phyloP scores from a whole-genome alignment of 2,329 filamentous ascomycete species.

The Davidsoniella neocaledoniae region DNA sequence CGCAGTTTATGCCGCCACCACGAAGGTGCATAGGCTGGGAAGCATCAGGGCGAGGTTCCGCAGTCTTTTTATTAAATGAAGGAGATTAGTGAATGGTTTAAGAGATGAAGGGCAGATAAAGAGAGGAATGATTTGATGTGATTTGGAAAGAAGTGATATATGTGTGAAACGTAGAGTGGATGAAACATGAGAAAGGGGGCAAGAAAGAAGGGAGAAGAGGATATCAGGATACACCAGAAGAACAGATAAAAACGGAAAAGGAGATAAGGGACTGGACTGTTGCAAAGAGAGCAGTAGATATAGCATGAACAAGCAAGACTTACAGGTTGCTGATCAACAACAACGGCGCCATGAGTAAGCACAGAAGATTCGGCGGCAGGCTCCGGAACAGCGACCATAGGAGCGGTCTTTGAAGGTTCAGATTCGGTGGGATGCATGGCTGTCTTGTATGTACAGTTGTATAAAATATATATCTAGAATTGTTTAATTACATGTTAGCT shows the following conservation, averaged over 20 bases:
- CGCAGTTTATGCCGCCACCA: constrained; percentile 17
- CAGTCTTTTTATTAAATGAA: constrained; percentile 8
- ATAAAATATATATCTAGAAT: neutral
- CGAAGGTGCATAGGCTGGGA: constrained; percentile 14
- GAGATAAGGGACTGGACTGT: neutral
- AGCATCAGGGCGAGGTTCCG: constrained; percentile 16
- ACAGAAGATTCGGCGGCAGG: neutral
- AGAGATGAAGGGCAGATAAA: too few relatives aligned
- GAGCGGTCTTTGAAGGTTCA: constrained; percentile 1
- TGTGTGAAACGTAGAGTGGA: too few relatives aligned
- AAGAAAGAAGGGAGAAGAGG: neutral
- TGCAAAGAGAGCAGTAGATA: neutral
- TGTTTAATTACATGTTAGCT: neutral
- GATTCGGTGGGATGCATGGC: constrained; percentile 4
- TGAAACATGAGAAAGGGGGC: neutral
- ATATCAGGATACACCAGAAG: too few relatives aligned
- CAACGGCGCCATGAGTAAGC: neutral
- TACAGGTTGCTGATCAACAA: constrained; percentile 13
- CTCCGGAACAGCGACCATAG: constrained; percentile 5
- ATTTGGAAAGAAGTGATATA: neutral
- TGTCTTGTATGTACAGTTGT: neutral
- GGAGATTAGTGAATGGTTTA: neutral
- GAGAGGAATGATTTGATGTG: neutral
- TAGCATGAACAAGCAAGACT: neutral
- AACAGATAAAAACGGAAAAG: neutral